Base-by-base conservation (phyloP, 1,284 basidiomycete genomes). In the Tetrapyrgos nigripes region DNA sequence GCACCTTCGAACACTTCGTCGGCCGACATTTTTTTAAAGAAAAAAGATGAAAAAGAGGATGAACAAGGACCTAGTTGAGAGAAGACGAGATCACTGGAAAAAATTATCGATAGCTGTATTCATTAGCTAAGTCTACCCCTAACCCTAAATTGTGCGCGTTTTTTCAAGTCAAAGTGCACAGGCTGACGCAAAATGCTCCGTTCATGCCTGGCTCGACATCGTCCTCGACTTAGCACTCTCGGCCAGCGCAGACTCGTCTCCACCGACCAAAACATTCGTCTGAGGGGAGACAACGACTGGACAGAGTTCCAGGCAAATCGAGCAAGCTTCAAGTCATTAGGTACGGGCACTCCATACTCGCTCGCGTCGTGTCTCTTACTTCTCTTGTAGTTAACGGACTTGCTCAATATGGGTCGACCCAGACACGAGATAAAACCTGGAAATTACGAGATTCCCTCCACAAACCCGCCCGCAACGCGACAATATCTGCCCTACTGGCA, bases 1-100 rank as follows among this genome's bases (percentile, higher is more conserved):
- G 96, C 96, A 80, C 96, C 96, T 76, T 97, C 94, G 80, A 92
- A 98, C 73, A 92, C 77, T 82, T 97, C 96, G 76, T 97, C 95
- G 67, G 78, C 74, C 50, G 55, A 57, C 86, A 93, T 93, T 89
- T 89, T 93, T 84, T 83, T 75, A 60, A 64, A 63, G 64, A 66
- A 60, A 68, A 66, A 66, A 63, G 68, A 68, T 62, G 68, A 68
- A 68, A 69, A 67, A 27, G 43, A 49, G 40, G 57, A 46, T 37
- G 61, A 66, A 66, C 67, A 65, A 66, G 55, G 56, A n/a, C n/a
- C n/a, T n/a, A 62, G 59, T 63, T 69, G 72, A 69, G 69, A 65
- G 70, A 68, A n/a, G 37, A 44, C 70, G 66, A 62, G 68, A 70
- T 69, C 63, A n/a, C n/a, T n/a, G 60, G 58, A 56, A 76, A 78